These are phyloP conservation scores for Claviceps sp. DNA, from an alignment of 2,329 filamentous ascomycete species.

Conservation along the genomic window DNA sequence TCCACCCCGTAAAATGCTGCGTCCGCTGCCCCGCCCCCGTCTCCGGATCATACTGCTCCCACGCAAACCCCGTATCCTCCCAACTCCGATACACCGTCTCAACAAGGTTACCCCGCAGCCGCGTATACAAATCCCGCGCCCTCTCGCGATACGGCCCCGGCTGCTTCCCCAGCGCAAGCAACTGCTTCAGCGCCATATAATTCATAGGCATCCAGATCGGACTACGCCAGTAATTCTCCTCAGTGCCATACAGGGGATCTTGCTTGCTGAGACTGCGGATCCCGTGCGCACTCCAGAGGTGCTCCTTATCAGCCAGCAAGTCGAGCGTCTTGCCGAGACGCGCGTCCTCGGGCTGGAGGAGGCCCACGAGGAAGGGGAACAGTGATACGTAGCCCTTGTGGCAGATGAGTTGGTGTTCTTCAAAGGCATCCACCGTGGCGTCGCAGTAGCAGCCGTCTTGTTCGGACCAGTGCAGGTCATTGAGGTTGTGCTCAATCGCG, in stretches of 20 bases:
- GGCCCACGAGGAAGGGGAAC: constrained; percentile 79
- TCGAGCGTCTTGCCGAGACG: constrained; percentile 64
- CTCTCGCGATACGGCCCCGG: constrained; percentile 54
- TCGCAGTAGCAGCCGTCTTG: constrained; percentile 79
- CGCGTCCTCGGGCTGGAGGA: constrained; percentile 60
- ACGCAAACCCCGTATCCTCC: constrained; percentile 87
- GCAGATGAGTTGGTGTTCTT: constrained; percentile 80
- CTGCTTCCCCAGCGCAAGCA: constrained; percentile 53
- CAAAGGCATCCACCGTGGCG: constrained; percentile 86
- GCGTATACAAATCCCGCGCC: constrained; percentile 61
- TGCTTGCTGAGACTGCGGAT: constrained; percentile 77
- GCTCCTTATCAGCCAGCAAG: constrained; percentile 64
- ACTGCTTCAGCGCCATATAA: constrained; percentile 68
- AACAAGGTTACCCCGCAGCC: constrained; percentile 71
- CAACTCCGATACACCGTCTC: constrained; percentile 80
- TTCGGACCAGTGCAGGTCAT: constrained; percentile 86
- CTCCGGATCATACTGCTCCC: constrained; percentile 96
- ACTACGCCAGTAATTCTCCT: constrained; percentile 93
- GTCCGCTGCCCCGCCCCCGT: constrained; percentile 88
- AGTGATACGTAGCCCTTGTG: constrained; percentile 94
- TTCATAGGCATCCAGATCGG: constrained; percentile 96
- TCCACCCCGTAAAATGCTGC: constrained; percentile 98
- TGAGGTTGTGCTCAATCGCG: constrained; percentile 73
- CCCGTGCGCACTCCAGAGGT: constrained; percentile 86
- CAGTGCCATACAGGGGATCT: constrained; percentile 73